Percentiles rank a stretch among this genome's conserved stretches.
These are phyloP conservation scores for Neurospora sp. DNA, from an alignment of 495 filamentous ascomycete genomes.

Conservation along the genomic window DNA sequence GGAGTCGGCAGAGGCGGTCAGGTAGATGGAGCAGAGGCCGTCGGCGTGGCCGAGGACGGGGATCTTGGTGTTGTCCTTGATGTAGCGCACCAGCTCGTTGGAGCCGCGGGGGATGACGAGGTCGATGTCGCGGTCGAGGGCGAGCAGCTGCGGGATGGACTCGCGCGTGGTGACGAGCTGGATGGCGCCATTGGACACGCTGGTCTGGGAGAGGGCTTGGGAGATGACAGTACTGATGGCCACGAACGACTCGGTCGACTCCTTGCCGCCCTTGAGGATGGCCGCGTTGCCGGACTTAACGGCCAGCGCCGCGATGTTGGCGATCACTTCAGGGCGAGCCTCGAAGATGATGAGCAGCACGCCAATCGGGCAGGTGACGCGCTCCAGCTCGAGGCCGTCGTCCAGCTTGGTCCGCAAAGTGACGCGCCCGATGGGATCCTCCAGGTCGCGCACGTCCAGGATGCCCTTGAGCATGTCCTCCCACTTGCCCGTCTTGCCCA, in stretches of 20 bases:
- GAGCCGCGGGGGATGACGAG: constrained; percentile 90
- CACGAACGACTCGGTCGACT: constrained; percentile 85
- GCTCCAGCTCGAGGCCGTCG: constrained; percentile 72
- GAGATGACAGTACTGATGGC: constrained; percentile 84
- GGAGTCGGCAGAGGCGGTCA: constrained; percentile 67
- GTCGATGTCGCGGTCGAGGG: constrained; percentile 78
- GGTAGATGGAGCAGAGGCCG: constrained; percentile 83
- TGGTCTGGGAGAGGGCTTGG: constrained; percentile 59
- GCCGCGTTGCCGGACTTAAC: constrained; percentile 97
- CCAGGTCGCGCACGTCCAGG: constrained; percentile 72
- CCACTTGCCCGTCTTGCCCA: constrained; percentile 80
- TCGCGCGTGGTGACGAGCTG: constrained; percentile 91
- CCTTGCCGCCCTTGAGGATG: constrained; percentile 95
- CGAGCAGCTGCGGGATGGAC: constrained; percentile 73
- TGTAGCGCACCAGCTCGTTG: constrained; percentile 84
- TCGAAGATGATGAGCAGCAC: constrained; percentile 97
- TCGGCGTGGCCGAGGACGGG: constrained; percentile 96
- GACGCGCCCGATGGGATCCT: constrained; percentile 85
- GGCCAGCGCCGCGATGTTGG: constrained; percentile 93
- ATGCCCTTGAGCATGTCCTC: constrained; percentile 98
- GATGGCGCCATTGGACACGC: constrained; percentile 74
- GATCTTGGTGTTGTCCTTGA: constrained; percentile 85
- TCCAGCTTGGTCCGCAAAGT: constrained; percentile 81
- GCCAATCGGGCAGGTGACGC: constrained; percentile 87
- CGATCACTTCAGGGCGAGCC: constrained; percentile 95